Evolutionary conservation across 1,139 yeast species (phyloP), one percentile per base, ranked within the genome.

Genomic region (Hanseniaspora gamundiae): DNA sequence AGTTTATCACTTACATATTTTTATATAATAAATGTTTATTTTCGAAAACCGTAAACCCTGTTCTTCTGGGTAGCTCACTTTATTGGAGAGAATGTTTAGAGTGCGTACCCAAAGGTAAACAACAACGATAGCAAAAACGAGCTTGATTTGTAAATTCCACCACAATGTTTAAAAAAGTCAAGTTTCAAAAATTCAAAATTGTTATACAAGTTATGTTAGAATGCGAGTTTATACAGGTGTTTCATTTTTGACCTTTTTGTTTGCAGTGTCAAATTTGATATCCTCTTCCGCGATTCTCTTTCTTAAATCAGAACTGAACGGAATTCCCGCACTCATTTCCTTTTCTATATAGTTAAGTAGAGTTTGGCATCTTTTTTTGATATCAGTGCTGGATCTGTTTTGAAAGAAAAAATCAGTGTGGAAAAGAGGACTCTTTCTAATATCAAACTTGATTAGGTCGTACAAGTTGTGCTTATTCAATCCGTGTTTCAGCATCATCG

Each of bases 321-420:
- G 48, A 26, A 57, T 27, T 6, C 56, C 57, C 14, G 50, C 36
- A 41, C 53, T 53, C 46, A 75, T 69, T 56, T 82, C 93, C 55
- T 74, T 78, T 47, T 76, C 70, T 31, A 82, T 67, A 57, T 85
- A 77, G 8, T 75, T 76, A 45, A 82, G 62, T 49, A 83, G 64
- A 0, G 88, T 79, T 44, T 71, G 71, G 48, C 85, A 76, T 54
- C 94, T 69, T 64, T 91, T 73, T 13, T 78, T 69, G 38, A 82
- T 62, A 57, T 82, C 93, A 7, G 74, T 66, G 0, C 77, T 65
- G 21, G 76, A 76, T 58, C 91, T 69, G 47, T 83, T 76, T 52
- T 78, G 85, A 54, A 82, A 69, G 63, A 80, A 82, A 55, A 75
- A 80, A 58, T 83, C 88, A 58, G 78, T 73, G 52, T 78, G 76